phyloP scores from a whole-genome alignment of 768 basidiomycete genomes.

The Mrakia frigida region DNA sequence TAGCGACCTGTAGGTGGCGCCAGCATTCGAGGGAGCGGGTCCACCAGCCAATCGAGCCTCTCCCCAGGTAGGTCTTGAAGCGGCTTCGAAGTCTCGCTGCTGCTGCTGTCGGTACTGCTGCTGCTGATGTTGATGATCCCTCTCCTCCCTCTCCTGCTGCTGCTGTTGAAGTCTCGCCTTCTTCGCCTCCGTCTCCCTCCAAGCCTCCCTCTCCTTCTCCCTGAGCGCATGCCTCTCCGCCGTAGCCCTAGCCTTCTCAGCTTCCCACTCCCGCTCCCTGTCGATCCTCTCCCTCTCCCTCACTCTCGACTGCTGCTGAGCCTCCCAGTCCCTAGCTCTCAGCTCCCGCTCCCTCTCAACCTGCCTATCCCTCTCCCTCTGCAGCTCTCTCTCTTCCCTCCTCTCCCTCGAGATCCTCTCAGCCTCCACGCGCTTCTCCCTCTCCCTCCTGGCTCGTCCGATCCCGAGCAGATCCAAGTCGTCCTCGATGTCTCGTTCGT shows the following conservation, averaged over 20 bases:
- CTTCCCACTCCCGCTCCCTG: conserved; percentile 21
- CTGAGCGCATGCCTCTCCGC: not conserved
- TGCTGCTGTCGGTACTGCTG: not conserved
- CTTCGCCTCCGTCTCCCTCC: not conserved
- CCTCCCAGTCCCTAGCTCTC: not conserved
- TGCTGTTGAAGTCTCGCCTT: conserved; percentile 5
- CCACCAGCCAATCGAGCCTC: not conserved
- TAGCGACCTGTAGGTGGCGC: not conserved
- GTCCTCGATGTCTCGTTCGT: not conserved
- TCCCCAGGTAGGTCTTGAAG: not conserved
- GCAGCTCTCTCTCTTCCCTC: not conserved
- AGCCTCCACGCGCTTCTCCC: not conserved
- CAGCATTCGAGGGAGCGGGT: not conserved
- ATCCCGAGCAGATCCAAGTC: not conserved
- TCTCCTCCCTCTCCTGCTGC: no score
- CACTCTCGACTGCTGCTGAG: not conserved
- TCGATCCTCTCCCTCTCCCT: conserved; percentile 11
- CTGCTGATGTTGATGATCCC: not conserved
- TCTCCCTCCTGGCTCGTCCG: not conserved
- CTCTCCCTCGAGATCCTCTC: conserved; percentile 10
- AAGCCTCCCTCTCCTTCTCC: not conserved
- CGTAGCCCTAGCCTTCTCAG: not conserved
- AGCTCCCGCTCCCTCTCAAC: conserved; percentile 13
- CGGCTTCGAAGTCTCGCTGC: not conserved
- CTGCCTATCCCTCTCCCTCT: conserved; percentile 15